phyloP scores from a whole-genome alignment of 345 rosid species.

The Hibiscus mutabilis region DNA sequence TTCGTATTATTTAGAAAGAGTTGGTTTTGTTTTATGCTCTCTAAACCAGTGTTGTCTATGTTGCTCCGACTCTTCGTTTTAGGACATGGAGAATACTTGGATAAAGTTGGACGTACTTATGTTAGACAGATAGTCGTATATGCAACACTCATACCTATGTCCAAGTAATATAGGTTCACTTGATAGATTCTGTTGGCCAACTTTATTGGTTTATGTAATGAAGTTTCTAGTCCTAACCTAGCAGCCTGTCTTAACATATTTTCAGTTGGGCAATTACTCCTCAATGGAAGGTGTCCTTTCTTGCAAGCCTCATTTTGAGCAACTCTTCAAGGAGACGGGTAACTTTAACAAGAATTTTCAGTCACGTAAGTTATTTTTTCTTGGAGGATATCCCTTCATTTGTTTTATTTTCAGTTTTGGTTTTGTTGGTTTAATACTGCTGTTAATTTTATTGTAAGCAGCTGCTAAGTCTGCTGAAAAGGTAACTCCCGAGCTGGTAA shows the following conservation, averaged over 20 bases:
- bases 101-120: too few species aligned
- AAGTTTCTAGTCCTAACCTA: slow-evolving; percentile 11
- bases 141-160: not conserved
- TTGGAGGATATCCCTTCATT: slow-evolving; percentile 7
- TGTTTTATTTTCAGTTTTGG: not conserved
- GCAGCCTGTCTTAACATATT: slow-evolving; percentile 16
- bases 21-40: not conserved
- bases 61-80: not conserved
- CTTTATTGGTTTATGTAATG: not conserved
- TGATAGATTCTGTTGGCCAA: not conserved
- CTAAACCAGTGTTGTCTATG: not conserved
- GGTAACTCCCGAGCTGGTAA: slow-evolving; percentile 82
- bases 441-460: slow-evolving; percentile 36
- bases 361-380: slow-evolving; percentile 53
- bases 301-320: slow-evolving; percentile 96
- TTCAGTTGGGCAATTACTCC: slow-evolving; percentile 84
- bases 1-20: not conserved
- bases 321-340: slow-evolving; percentile 90
- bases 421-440: slow-evolving; percentile 20
- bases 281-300: slow-evolving; percentile 97
- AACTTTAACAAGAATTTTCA: slow-evolving; percentile 89
- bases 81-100: too few species aligned
- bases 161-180: not conserved
- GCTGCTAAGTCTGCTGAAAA: slow-evolving; percentile 87
- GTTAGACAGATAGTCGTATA: too few species aligned